Conservation (phyloP, 129 eudicot genomes). For the Artemisia argyi region DNA sequence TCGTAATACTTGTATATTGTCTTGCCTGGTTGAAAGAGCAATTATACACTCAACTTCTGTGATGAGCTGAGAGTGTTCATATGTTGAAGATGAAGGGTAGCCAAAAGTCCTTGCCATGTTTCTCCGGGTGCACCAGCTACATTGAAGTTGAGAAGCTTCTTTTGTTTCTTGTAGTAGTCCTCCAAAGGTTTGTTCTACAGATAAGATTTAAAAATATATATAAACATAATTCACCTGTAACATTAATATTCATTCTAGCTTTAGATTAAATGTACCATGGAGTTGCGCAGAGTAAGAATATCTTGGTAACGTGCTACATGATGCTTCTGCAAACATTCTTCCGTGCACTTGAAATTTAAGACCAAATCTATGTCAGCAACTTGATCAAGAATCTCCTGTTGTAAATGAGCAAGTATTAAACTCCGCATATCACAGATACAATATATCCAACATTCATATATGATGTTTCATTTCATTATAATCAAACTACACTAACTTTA, state of each 20-base stretch:
- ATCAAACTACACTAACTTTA: not conserved
- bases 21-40: conserved; percentile 22
- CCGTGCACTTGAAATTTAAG: conserved; percentile 69
- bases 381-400: conserved; percentile 93
- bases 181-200: conserved; percentile 70
- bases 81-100: conserved; percentile 91
- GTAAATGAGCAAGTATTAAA: conserved; percentile 12
- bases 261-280: conserved; percentile 41
- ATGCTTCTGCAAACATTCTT: conserved; percentile 45
- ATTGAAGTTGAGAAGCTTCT: conserved; percentile 82
- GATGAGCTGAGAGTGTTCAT: conserved; percentile 52
- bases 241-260: conserved; percentile 7
- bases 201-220: conserved; percentile 1
- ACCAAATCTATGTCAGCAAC: conserved; percentile 86
- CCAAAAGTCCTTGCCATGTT: conserved; percentile 83
- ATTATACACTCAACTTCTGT: conserved; percentile 66
- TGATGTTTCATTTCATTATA: not conserved
- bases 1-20: conserved; percentile 27
- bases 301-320: conserved; percentile 45
- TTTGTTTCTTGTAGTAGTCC: conserved; percentile 85
- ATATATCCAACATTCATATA: not conserved
- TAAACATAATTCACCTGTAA: not conserved
- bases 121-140: conserved; percentile 84
- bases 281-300: conserved; percentile 35
- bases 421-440: not conserved